Evolutionary conservation across 225 moss, liverwort and hornwort genomes (phyloP).

Genomic region (Climacium dendroides): DNA sequence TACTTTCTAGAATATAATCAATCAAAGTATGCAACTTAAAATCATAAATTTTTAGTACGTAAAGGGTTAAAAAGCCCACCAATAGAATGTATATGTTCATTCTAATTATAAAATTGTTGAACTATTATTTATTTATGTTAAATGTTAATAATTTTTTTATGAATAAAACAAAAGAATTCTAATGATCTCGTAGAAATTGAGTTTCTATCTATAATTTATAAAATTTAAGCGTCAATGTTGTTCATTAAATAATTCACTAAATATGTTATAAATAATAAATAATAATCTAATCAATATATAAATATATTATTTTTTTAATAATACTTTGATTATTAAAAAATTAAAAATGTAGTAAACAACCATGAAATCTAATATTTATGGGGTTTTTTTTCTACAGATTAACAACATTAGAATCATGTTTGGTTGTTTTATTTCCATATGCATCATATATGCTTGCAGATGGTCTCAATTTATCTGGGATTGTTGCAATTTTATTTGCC

Average conservation of each 20-base stretch:
- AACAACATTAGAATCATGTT: conserved; percentile 70
- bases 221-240: background rate
- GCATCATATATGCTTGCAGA: conserved; percentile 95
- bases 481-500: conserved; percentile 83
- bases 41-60: no score
- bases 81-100: background rate
- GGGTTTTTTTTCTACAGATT: conserved; percentile 21
- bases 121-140: no score
- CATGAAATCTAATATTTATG: background rate
- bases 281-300: background rate
- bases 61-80: fast-evolving
- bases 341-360: no score
- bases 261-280: fast-evolving
- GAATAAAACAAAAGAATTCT: background rate
- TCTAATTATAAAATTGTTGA: background rate
- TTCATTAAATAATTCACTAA: background rate
- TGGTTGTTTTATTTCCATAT: conserved; percentile 90
- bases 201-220: background rate
- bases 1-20: no score
- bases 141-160: background rate
- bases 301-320: no score
- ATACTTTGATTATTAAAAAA: no score
- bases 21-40: no score
- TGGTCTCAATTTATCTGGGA: conserved; percentile 69
- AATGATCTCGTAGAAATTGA: background rate